Evolutionary conservation across 2,329 filamentous ascomycete genomes (phyloP).

Genomic region (Fusarium torreyae): DNA sequence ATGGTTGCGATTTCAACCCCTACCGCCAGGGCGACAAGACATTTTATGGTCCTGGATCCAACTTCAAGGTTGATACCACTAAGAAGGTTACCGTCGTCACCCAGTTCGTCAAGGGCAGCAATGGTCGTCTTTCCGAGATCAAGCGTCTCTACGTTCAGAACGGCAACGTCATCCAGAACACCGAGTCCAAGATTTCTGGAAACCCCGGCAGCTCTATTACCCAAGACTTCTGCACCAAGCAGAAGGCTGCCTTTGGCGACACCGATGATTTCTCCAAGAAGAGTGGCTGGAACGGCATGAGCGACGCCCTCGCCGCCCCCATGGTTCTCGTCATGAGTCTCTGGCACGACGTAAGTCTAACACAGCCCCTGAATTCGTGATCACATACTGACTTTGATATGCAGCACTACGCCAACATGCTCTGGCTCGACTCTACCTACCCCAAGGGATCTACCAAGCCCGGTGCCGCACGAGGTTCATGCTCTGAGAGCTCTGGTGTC

Average conservation of each 20-base stretch:
- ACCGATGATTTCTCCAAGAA: conserved; percentile 66
- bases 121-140: conserved; percentile 72
- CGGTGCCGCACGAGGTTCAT: conserved; percentile 69
- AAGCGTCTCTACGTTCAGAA: conserved; percentile 77
- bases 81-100: conserved; percentile 76
- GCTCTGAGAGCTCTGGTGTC: conserved; percentile 65
- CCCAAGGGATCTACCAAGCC: conserved; percentile 63
- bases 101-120: conserved; percentile 68
- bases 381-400: conserved; percentile 20
- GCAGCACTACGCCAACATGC: conserved; percentile 75
- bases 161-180: conserved; percentile 71
- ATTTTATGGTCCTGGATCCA: conserved; percentile 72
- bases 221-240: conserved; percentile 68
- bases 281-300: conserved; percentile 73
- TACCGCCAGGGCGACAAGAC: conserved; percentile 75
- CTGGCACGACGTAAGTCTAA: conserved; percentile 70
- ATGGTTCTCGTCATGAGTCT: conserved; percentile 67
- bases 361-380: not conserved
- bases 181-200: conserved; percentile 58
- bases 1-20: conserved; percentile 79
- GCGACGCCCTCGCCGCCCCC: conserved; percentile 57
- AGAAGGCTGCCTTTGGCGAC: conserved; percentile 72
- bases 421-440: conserved; percentile 80
- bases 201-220: conserved; percentile 67
- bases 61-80: conserved; percentile 71